A percentile compares a stretch with the other conserved stretches of the same genome.
Conservation (phyloP, 2,329 filamentous ascomycete species). For the Epichloe gansuensis region DNA sequence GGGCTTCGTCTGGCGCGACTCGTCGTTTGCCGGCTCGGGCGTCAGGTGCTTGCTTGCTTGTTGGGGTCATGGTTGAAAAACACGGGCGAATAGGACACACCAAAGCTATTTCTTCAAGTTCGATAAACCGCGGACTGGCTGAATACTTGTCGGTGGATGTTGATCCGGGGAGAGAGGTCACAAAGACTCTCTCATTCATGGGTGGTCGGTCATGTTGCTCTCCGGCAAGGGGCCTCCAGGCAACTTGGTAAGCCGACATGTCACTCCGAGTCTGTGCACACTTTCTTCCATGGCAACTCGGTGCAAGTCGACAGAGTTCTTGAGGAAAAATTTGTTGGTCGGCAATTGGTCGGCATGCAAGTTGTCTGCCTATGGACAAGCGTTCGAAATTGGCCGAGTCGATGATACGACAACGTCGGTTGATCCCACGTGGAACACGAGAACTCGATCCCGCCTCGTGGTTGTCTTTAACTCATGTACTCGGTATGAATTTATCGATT, state of each 20-base stretch:
- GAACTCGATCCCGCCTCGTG: no score
- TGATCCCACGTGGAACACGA: background rate
- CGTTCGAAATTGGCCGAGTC: no score
- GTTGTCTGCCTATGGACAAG: background rate
- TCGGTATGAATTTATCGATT: no score
- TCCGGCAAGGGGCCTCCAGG: background rate
- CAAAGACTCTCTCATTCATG: no score
- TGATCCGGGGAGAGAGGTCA: slow-evolving; percentile 8
- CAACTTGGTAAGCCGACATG: background rate
- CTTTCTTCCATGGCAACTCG: no score
- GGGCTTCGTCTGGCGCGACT: background rate
- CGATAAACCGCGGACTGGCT: slow-evolving; percentile 28
- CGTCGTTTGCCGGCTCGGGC: slow-evolving; percentile 10
- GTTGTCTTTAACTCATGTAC: no score
- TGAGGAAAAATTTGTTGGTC: background rate
- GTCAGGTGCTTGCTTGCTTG: slow-evolving; percentile 17
- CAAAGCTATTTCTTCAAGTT: slow-evolving; percentile 32
- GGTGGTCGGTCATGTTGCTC: slow-evolving; percentile 5
- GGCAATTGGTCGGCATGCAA: background rate
- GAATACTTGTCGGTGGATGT: slow-evolving; percentile 21
- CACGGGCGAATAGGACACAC: slow-evolving; percentile 26
- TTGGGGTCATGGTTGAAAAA: slow-evolving; percentile 15
- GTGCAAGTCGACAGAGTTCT: no score
- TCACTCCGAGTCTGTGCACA: background rate
- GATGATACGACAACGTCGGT: background rate